Evolutionary conservation across 2,329 filamentous ascomycete genomes (phyloP), one percentile per base, ranked within the genome.

Genomic region (Ramularia endophylla): DNA sequence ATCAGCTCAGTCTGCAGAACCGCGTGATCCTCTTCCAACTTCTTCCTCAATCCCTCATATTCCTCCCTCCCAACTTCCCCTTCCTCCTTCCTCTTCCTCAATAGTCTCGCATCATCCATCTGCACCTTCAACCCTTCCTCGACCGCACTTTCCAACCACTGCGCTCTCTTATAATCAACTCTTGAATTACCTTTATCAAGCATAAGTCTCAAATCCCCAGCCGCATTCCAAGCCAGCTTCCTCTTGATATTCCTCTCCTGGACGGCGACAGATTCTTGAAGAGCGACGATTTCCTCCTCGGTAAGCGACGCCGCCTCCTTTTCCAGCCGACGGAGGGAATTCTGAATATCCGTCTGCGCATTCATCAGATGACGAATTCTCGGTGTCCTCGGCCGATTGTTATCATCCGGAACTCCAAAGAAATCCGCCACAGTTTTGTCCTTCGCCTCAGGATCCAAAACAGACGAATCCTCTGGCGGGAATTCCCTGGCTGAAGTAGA

Each of bases 121-220:
- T 54, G 11, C 16, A 46, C 43, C 11, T 41, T 50, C 41, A 49
- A 47, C 1, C 57, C 58, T 25, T 52, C 46, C 43, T 59, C 58
- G 12, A 59, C 44, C 37, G 45, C 36, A 18, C 36, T 48, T 44
- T 61, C 58, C 36, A 60, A 27, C 38, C 51, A 56, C 28, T 47
- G 46, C n/a, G 51, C 52, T 1, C 43, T 36, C 9, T 36, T 27
- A 25, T 40, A 52, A 13, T 52, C 48, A n/a, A 54, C 53, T 8
- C 45, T 37, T 17, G 32, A 18, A 6, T 17, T n/a, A 1, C 56
- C 57, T 5, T 49, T 48, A 17, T 60, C 56, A n/a, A 58, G 51
- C 54, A 59, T 56, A 5, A 41, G 31, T 8, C 50, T 37, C n/a
- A 60, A 33, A 34, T 57, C 51, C 5, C 37, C 17, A 1, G 55